Percentiles rank a stretch among this genome's conserved stretches.
Conservation (phyloP, 768 basidiomycete species). For the Macrolepiota dolichaula region DNA sequence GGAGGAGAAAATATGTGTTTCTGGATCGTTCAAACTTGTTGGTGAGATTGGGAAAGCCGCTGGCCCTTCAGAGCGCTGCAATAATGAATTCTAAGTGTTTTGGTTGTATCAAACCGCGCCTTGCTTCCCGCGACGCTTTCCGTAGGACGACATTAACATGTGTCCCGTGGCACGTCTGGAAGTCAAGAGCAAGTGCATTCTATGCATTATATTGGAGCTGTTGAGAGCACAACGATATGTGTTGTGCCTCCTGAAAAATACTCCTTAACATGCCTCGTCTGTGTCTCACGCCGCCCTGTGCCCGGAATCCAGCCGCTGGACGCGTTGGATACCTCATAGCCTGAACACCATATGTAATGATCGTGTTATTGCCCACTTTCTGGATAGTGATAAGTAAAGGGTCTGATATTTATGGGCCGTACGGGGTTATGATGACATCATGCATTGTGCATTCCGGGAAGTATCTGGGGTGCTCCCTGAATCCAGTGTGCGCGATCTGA, state of each 20-base stretch:
- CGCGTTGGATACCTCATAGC: neutral
- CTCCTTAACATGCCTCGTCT: no score
- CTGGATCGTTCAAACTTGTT: neutral
- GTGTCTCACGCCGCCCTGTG: neutral
- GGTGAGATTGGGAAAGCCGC: neutral
- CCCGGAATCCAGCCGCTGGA: no score
- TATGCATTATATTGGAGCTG: no score
- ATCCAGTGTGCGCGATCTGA: neutral
- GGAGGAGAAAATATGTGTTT: neutral
- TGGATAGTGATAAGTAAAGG: neutral
- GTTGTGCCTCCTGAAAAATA: no score
- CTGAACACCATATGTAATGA: neutral
- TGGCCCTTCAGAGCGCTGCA: neutral
- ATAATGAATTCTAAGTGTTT: neutral
- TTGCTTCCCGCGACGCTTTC: neutral
- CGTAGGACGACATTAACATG: neutral
- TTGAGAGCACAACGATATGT: no score
- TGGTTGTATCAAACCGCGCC: neutral
- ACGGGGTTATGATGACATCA: neutral
- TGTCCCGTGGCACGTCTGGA: neutral
- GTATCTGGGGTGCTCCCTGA: neutral
- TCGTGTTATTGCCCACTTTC: neutral
- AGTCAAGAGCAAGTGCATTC: neutral
- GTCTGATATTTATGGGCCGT: neutral
- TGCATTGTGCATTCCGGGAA: neutral